Evolutionary conservation across 768 basidiomycete genomes (phyloP), one percentile per base, ranked within the genome.

Genomic region (Candolleomyces eurysporus): DNA sequence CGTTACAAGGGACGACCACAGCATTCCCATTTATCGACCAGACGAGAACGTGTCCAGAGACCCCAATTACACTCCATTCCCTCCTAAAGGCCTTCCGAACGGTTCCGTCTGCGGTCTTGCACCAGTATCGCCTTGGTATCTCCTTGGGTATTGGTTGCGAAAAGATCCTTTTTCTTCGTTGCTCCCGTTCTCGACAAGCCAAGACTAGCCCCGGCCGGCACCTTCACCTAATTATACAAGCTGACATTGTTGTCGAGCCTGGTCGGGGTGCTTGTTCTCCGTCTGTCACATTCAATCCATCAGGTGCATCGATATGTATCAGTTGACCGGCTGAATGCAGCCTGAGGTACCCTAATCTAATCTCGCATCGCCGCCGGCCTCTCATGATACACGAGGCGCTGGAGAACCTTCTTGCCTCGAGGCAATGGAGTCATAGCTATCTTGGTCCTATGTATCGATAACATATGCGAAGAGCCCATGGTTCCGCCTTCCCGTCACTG

Each of bases 1-100:
- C n/a, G 46, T 22, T 48, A 48, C 17, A 7, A 22, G 21, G 46
- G 46, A 48, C 46, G 9, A 46, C 14, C 54, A 56, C 54, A 42
- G 39, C 39, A 4, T 56, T 36, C 52, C 52, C 32, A 17, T n/a
- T 11, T 56, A 42, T 43, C 54, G 54, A 56, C 40, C 54, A 14
- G 54, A 43, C 54, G 54, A 56, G 54, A 43, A 21, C 42, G 54
- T 22, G 26, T 53, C 52, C 32, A 32, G 52, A 53, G 52, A 32
- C 52, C 26, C 52, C 26, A 31, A 32, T 32, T 31, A 31, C 26
- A n/a, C 9, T 53, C 30, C 32, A 53, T 36, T 26, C 26, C 26
- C 4, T 26, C 26, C 26, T 26, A 26, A 53, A 31, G 36, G 36
- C 36, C 2, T 36, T 36, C 36, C 36, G 36, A 36, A 5, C 6